Percentiles rank a stretch among this genome's conserved stretches.
These are phyloP conservation scores for Sequoia sempervirens DNA, from an alignment of 75 land plant genomes.

Conservation along the genomic window DNA sequence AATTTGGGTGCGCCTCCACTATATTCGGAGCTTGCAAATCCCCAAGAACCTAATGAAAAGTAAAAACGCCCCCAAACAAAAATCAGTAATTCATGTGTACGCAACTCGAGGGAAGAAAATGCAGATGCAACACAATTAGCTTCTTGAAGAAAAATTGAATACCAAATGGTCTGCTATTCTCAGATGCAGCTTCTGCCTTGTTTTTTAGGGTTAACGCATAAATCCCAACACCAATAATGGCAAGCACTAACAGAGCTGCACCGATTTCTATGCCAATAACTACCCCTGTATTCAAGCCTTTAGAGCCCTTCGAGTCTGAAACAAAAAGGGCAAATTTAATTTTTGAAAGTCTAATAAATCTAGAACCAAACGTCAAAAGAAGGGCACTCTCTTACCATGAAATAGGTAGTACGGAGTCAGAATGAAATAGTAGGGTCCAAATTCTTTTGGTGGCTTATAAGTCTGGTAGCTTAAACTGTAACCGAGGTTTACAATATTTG, in stretches of 20 bases:
- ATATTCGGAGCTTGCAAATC: constrained; percentile 20
- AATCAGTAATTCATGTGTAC: not conserved
- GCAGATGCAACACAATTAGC: not conserved
- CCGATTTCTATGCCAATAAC: constrained; percentile 57
- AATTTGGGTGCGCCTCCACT: constrained; percentile 43
- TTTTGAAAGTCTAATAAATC: too few species aligned
- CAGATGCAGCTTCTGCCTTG: constrained; percentile 30
- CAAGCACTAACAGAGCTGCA: constrained; percentile 24
- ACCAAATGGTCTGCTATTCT: constrained; percentile 59
- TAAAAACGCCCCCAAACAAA: not conserved
- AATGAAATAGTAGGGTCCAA: constrained; percentile 37
- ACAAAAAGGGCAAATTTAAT: too few species aligned
- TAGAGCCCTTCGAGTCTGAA: not conserved
- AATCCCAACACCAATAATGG: constrained; percentile 28
- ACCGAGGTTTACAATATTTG: constrained; percentile 13
- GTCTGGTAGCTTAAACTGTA: constrained; percentile 33
- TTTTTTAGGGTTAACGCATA: constrained; percentile 56
- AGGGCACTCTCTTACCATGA: constrained; percentile 16
- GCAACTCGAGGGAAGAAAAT: not conserved
- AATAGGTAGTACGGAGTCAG: constrained; percentile 3
- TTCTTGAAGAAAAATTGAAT: constrained; percentile 2
- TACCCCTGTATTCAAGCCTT: constrained; percentile 22
- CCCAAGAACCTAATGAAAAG: constrained; percentile 46
- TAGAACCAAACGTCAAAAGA: not conserved
- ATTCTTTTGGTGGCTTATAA: constrained; percentile 23